A percentile compares a stretch with the other conserved stretches of the same genome.
Evolutionary conservation across 2,329 filamentous ascomycete species (phyloP).

Genomic region (Cladobotryum mycophilum): DNA sequence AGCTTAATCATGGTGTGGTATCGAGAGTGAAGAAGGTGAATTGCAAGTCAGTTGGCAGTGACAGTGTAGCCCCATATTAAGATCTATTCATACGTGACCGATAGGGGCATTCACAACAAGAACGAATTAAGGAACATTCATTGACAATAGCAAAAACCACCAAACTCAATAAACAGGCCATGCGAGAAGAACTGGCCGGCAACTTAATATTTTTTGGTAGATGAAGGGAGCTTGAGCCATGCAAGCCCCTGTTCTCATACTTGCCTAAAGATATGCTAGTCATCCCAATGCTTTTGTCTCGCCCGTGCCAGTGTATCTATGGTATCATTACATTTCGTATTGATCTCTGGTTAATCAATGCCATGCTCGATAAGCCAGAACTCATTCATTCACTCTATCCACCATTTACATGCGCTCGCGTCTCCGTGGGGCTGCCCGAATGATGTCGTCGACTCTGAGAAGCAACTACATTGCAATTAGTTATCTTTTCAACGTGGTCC

Average conservation of each 20-base stretch:
- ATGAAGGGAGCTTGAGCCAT: too few relatives aligned
- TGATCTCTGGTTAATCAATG: constrained; percentile 14
- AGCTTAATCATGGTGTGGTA: neutral
- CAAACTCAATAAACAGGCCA: too few relatives aligned
- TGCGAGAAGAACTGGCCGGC: too few relatives aligned
- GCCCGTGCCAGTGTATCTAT: constrained; percentile 26
- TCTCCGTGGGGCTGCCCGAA: constrained; percentile 75
- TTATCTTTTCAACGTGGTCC: neutral
- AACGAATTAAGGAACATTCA: too few relatives aligned
- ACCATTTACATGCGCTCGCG: constrained; percentile 33
- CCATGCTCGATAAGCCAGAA: constrained; percentile 8
- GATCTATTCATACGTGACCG: too few relatives aligned
- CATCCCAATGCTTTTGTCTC: neutral
- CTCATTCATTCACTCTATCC: constrained; percentile 21
- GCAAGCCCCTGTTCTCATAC: too few relatives aligned
- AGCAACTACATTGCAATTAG: constrained; percentile 55
- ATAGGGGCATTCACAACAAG: too few relatives aligned
- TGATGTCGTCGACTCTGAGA: constrained; percentile 94
- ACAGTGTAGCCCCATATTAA: too few relatives aligned
- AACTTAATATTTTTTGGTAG: too few relatives aligned
- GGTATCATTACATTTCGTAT: constrained; percentile 35
- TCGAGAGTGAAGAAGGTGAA: neutral
- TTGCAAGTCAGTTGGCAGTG: neutral
- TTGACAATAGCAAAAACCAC: too few relatives aligned
- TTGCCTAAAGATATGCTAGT: neutral